Evolutionary conservation across 2,329 filamentous ascomycete species (phyloP), one percentile per base, ranked within the genome.

Genomic region (Talaromyces albobiverticillius): DNA sequence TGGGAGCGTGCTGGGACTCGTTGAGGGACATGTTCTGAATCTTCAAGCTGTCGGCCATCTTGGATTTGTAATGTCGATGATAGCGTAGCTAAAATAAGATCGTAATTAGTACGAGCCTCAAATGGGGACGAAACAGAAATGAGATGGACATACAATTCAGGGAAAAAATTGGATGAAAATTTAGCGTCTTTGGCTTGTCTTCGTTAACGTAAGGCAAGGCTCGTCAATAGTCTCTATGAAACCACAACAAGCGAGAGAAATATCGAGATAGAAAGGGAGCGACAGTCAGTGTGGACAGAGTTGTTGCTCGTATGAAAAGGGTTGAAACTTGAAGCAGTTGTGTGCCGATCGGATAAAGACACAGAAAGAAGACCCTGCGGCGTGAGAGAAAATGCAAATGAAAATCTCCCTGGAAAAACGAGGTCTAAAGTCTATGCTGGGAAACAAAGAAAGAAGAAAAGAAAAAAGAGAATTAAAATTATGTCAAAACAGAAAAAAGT

Each of bases 1-100:
- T 71, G 67, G 72, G 71, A 54, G 81, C 82, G 69, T 85, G 82
- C 73, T 84, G 79, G 58, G 81, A 83, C 62, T 86, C 83, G 70
- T 82, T 81, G 63, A 87, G 75, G 61, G 70, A 68, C 49, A 72
- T 62, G 62, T 67, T 67, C 62, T 66, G 69, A 66, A 72, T 71
- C 55, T 71, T 69, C 58, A 72, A 64, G 59, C 68, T 63, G 65
- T 72, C 70, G 67, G 70, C 70, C 70, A 72, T 71, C 22, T 53
- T 59, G 48, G 16, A 43, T 6, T 23, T 20, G 18, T 29, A 29
- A 20, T 34, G 38, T 51, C 18, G 38, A 48, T 18, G 31, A 48
- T 47, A 31, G 16, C 36, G 38, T 20, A 26, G 9, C 32, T 46
- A 43, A 11, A 48, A 40, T 8, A 9, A 32, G 7, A 16, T 29